Base-by-base conservation (phyloP, 2,329 filamentous ascomycete genomes). In the Cladosporium cucumerinum region DNA sequence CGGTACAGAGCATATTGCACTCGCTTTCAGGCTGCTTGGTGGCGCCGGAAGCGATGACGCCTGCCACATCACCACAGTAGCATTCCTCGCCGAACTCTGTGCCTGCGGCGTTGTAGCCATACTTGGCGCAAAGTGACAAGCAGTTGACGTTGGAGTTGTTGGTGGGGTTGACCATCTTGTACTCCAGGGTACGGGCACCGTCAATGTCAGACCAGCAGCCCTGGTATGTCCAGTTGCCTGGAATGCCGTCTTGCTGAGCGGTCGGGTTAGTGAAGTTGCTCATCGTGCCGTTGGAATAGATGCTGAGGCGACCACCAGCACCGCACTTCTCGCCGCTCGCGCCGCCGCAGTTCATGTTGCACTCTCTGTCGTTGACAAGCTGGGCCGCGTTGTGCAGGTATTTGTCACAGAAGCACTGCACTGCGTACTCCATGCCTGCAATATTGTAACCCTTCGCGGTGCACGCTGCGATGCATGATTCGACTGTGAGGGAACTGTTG, bases 381-480 rank as follows among this genome's bases (percentile, higher is more conserved):
- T 66, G 60, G 1, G 64, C 63, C 32, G 61, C 28, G 23, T 69
- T 70, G 49, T 66, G 69, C 7, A 77, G 48, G 7, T 63, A 63
- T 59, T 74, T 71, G 18, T 73, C 75, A 63, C 75, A 77, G 68
- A 68, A 77, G 66, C 75, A 77, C 59, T 76, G 68, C 18, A 63
- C 66, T 0, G 69, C 69, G 49, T 71, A 76, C 52, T 77, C 72
- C 39, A 75, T 66, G 21, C 74, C 76, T 23, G 75, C 75, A 34
- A 77, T 72, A 7, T 67, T 68, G 66, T 74, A 78, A 10, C 75
- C 75, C 8, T 68, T 66, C 4, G 62, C 59, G 18, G 66, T 66
- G 57, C 76, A 77, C 52, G 65, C 66, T 25, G 66, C 55, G 28
- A 74, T 70, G 62, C 75, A 76, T 16, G 34, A 73, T 51, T 61